Evolutionary conservation across 768 basidiomycete species (phyloP).

Genomic region (Lactifluus subvellereus): DNA sequence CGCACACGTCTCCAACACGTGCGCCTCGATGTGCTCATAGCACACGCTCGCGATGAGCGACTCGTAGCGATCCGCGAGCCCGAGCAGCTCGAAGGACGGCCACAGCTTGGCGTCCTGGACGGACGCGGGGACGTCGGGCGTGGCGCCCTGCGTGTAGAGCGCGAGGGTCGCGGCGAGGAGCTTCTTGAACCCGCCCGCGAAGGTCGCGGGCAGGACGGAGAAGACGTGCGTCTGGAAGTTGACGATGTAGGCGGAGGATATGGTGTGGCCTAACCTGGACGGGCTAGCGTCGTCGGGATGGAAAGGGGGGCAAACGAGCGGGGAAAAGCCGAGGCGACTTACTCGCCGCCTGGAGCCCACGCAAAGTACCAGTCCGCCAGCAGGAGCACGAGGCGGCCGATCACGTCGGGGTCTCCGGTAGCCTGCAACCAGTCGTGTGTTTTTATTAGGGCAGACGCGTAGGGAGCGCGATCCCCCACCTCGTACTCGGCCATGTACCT

Average conservation of each 20-base stretch:
- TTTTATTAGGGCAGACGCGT: no score
- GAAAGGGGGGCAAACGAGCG: neutral
- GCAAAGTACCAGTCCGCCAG: conserved; percentile 66
- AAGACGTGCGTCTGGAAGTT: conserved; percentile 72
- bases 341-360: conserved; percentile 71
- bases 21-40: conserved; percentile 76
- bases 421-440: conserved; percentile 31
- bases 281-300: conserved; percentile 14
- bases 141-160: conserved; percentile 11
- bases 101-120: conserved; percentile 40
- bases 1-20: conserved; percentile 60
- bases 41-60: conserved; percentile 77
- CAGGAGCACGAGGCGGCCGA: conserved; percentile 51
- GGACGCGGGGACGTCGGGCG: conserved; percentile 23
- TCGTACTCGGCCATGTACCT: conserved; percentile 56
- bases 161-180: conserved; percentile 56
- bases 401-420: conserved; percentile 41
- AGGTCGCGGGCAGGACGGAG: conserved; percentile 61
- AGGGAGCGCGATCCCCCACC: conserved; percentile 34
- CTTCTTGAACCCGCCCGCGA: conserved; percentile 60
- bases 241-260: conserved; percentile 56
- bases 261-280: conserved; percentile 52
- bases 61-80: conserved; percentile 78
- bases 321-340: conserved; percentile 28
- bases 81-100: conserved; percentile 61